A percentile compares a stretch with the other conserved stretches of the same genome.
These are phyloP conservation scores for Alternaria triticina DNA, from an alignment of 2,329 filamentous ascomycete species.

Conservation along the genomic window DNA sequence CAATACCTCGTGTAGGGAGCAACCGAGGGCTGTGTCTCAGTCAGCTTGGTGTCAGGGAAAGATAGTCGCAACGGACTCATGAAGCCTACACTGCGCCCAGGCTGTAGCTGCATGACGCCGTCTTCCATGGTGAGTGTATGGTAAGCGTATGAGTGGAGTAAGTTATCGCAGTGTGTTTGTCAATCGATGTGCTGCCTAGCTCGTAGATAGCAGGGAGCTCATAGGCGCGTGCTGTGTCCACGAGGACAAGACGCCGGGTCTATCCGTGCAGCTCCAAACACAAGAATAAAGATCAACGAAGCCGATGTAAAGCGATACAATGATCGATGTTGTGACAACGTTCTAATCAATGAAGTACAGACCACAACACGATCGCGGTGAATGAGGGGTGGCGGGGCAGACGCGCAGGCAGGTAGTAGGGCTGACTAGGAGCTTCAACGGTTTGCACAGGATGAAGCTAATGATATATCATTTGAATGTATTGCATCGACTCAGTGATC, in stretches of 20 bases:
- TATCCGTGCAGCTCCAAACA: neutral
- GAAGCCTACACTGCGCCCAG: constrained; percentile 46
- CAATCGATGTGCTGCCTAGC: constrained; percentile 14
- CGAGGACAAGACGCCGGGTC: constrained; percentile 21
- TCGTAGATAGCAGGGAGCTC: constrained; percentile 16
- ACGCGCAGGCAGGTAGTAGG: neutral
- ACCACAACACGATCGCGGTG: neutral
- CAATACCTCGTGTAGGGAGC: constrained; percentile 87
- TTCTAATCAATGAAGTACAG: neutral
- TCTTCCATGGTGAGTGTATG: constrained; percentile 37
- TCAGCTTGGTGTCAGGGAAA: constrained; percentile 16
- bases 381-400: constrained; percentile 23
- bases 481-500: neutral
- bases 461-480: neutral
- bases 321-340: neutral
- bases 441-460: neutral
- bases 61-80: constrained; percentile 42
- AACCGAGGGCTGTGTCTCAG: constrained; percentile 72
- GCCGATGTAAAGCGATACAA: neutral
- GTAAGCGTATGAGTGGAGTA: neutral
- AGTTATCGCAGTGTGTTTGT: constrained; percentile 1
- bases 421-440: neutral
- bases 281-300: neutral
- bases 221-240: constrained; percentile 31
- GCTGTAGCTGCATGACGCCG: constrained; percentile 37